These are phyloP conservation scores for Diaporthe batatas DNA, from an alignment of 2,329 filamentous ascomycete genomes.

Conservation along the genomic window DNA sequence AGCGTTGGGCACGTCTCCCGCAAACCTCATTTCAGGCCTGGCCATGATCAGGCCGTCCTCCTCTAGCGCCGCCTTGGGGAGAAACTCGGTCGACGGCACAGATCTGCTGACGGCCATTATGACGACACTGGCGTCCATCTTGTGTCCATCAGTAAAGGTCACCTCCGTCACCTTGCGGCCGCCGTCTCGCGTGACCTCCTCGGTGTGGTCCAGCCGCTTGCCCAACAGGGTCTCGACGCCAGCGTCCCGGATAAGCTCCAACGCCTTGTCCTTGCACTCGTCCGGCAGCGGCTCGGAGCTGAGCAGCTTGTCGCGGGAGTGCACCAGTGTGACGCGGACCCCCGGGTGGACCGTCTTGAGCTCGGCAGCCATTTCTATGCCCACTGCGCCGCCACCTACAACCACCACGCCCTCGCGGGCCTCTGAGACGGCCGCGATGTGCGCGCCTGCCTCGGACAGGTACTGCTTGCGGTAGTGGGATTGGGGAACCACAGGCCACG, in stretches of 20 bases:
- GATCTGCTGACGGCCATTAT: conserved; percentile 77
- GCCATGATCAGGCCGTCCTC: conserved; percentile 76
- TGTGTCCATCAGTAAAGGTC: conserved; percentile 71
- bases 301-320: conserved; percentile 77
- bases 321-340: conserved; percentile 78
- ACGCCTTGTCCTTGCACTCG: conserved; percentile 74
- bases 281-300: conserved; percentile 80
- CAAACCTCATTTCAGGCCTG: conserved; percentile 68
- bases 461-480: conserved; percentile 73
- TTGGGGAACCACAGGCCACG: conserved; percentile 80
- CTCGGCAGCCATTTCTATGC: conserved; percentile 86
- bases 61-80: conserved; percentile 71
- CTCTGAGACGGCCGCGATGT: conserved; percentile 67
- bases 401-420: conserved; percentile 76
- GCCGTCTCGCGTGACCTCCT: conserved; percentile 59
- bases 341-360: conserved; percentile 76
- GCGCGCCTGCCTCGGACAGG: conserved; percentile 70
- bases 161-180: conserved; percentile 59
- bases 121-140: conserved; percentile 73
- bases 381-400: conserved; percentile 81
- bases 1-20: conserved; percentile 66
- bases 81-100: conserved; percentile 71
- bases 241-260: conserved; percentile 69
- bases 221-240: conserved; percentile 76
- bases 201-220: conserved; percentile 67